Evolutionary conservation across 495 filamentous ascomycete species (phyloP), one percentile per base, ranked within the genome.

Genomic region (Aspergillus homomorphus): DNA sequence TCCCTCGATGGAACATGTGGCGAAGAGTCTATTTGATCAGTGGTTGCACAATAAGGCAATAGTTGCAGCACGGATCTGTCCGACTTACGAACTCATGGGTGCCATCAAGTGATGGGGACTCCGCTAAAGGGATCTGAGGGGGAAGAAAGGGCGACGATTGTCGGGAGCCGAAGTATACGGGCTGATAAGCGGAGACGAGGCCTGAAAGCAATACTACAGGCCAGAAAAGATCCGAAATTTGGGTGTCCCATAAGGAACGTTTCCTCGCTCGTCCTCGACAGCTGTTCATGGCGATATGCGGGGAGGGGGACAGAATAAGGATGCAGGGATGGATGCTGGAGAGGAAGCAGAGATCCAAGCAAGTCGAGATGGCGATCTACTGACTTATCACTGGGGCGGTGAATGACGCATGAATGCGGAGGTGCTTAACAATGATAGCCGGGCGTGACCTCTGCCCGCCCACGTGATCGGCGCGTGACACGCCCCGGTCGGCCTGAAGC

Each of bases 1-100:
- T 86, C 6, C 91, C 94, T 68, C 96, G 93, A 65, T 94, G 91
- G 73, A 90, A 91, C 54, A 98, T 85, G 72, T 98, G 94, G 60
- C 89, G 87, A 59, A 98, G 80, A 7, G 83, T 88, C 87, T 94
- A 71, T n/a, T 14, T 38, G 23, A 49, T 63, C 19, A 70, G 60
- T 55, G 62, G 30, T 19, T 23, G 23, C 42, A 6, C 49, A 14
- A 21, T 1, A 28, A 51, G 0, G 24, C 30, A n/a, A n/a, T 7
- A 7, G 16, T 3, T 45, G 15, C 21, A 26, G 24, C 8, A 43
- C 5, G 7, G 22, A 30, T 21, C 14, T 9, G 42, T 6, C 16
- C 58, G 12, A 62, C 73, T 66, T 68, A 77, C 77, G 68, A 74
- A 74, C 59, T 76, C 69, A 64, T 73, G 69, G 14, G 30, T 61